Evolutionary conservation across 768 basidiomycete genomes (phyloP).

Genomic region (Tricholoma bakamatsutake): DNA sequence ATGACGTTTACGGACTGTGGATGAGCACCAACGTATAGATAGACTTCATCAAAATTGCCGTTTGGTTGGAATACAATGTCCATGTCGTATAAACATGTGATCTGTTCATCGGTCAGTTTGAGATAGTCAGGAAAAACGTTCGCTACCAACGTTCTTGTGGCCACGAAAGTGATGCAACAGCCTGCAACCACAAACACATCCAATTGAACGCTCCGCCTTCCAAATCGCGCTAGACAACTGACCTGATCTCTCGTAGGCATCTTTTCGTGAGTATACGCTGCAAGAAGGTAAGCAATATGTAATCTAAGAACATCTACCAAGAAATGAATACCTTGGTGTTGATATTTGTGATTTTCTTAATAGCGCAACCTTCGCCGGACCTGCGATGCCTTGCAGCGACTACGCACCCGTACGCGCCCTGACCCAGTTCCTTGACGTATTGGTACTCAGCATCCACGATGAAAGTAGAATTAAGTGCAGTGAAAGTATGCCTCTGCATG

Average conservation of each 20-base stretch:
- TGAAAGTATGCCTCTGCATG: conserved; percentile 77
- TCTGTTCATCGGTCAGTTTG: conserved; percentile 40
- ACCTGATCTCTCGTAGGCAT: conserved; percentile 93
- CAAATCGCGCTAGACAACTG: conserved; percentile 17
- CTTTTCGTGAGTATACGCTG: conserved; percentile 95
- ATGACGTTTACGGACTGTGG: neutral
- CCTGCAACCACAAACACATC: conserved; percentile 31
- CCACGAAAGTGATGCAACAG: conserved; percentile 96
- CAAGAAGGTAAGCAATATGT: conserved; percentile 11
- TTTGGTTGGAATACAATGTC: conserved; percentile 91
- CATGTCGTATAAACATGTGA: conserved; percentile 97
- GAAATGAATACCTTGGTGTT: conserved; percentile 63
- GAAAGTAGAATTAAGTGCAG: conserved; percentile 80
- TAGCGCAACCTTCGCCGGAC: conserved; percentile 86
- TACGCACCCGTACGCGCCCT: conserved; percentile 93
- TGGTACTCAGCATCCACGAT: conserved; percentile 86
- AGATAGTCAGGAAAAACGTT: neutral
- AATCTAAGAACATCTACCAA: conserved; percentile 1
- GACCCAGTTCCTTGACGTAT: conserved; percentile 95
- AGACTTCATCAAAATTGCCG: conserved; percentile 95
- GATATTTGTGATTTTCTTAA: conserved; percentile 95
- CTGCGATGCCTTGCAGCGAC: conserved; percentile 79
- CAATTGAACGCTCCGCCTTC: conserved; percentile 3
- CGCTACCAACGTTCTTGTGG: conserved; percentile 84
- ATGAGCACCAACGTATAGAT: conserved; percentile 64